phyloP scores from a whole-genome alignment of 2,329 filamentous ascomycete genomes.

The Leptographium wingfieldii region DNA sequence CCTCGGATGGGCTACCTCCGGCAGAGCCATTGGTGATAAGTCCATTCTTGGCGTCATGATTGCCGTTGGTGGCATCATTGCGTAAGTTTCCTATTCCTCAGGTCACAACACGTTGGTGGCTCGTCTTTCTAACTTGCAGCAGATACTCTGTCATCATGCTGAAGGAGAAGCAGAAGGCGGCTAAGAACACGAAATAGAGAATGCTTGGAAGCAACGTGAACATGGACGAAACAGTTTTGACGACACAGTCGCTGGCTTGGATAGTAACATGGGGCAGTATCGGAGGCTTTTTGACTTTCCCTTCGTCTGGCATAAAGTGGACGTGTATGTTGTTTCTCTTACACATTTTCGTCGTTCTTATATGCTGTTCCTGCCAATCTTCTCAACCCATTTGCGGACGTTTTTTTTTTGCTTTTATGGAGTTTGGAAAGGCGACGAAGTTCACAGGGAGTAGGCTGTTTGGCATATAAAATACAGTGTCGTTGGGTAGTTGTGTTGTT shows the following conservation, averaged over 20 bases:
- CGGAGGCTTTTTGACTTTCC: neutral
- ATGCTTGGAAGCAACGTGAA: neutral
- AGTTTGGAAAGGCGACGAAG: neutral
- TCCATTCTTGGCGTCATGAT: constrained; percentile 41
- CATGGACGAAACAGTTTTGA: no score
- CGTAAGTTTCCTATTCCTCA: constrained; percentile 27
- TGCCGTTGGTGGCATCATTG: constrained; percentile 43
- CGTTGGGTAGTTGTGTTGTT: neutral
- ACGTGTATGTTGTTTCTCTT: neutral
- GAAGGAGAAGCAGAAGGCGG: constrained; percentile 13
- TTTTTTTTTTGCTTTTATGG: neutral
- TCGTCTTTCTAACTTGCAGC: neutral
- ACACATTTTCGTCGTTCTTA: neutral
- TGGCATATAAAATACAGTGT: neutral
- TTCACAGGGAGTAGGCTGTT: neutral
- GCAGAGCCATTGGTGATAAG: constrained; percentile 42
- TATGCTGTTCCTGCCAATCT: neutral
- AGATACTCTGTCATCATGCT: constrained; percentile 22
- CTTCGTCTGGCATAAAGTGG: neutral
- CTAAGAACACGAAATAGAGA: constrained; percentile 2
- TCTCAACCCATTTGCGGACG: neutral
- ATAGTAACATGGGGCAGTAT: neutral
- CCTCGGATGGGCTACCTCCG: constrained; percentile 45
- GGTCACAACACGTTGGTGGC: no score
- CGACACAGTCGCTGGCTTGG: neutral